Evolutionary conservation across 768 basidiomycete species (phyloP).

Genomic region (Jaapia argillacea): DNA sequence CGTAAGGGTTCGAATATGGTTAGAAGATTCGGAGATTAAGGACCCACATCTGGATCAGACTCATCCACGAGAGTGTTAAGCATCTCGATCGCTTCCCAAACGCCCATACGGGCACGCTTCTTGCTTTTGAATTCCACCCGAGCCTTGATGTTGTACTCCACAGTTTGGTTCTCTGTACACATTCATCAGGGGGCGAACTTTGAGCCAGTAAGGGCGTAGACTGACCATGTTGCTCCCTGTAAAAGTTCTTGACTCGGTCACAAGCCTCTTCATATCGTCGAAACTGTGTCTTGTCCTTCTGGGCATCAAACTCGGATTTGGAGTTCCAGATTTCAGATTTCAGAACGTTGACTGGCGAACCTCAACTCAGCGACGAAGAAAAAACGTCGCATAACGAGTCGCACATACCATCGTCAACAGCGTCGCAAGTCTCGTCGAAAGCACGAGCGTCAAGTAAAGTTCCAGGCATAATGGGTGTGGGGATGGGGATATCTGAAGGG

Average conservation of each 20-base stretch:
- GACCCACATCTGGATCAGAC: conserved; percentile 75
- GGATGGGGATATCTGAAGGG: background rate
- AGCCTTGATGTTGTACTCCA: conserved; percentile 73
- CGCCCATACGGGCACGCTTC: conserved; percentile 64
- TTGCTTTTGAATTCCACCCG: conserved; percentile 65
- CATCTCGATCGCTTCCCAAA: conserved; percentile 84
- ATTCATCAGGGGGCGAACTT: background rate
- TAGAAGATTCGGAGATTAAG: conserved; percentile 7
- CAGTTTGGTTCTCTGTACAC: conserved; percentile 82
- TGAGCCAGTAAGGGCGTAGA: conserved; percentile 1
- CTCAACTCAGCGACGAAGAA: background rate
- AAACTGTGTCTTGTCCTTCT: conserved; percentile 59
- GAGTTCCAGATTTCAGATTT: conserved; percentile 52
- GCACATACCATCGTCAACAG: conserved; percentile 35
- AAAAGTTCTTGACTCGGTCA: conserved; percentile 69
- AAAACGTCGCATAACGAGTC: background rate
- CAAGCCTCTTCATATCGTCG: conserved; percentile 69
- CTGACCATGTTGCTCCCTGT: conserved; percentile 70
- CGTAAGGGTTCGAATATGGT: conserved; percentile 12
- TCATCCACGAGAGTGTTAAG: conserved; percentile 84
- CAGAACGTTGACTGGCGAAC: conserved; percentile 50
- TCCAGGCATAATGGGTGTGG: conserved; percentile 1
- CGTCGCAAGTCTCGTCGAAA: conserved; percentile 36
- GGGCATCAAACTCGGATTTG: conserved; percentile 43
- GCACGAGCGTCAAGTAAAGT: conserved; percentile 16